Percentiles rank a stretch among this genome's conserved stretches.
Evolutionary conservation across 2,329 filamentous ascomycete genomes (phyloP).

Genomic region (Metarhizium robertsii): DNA sequence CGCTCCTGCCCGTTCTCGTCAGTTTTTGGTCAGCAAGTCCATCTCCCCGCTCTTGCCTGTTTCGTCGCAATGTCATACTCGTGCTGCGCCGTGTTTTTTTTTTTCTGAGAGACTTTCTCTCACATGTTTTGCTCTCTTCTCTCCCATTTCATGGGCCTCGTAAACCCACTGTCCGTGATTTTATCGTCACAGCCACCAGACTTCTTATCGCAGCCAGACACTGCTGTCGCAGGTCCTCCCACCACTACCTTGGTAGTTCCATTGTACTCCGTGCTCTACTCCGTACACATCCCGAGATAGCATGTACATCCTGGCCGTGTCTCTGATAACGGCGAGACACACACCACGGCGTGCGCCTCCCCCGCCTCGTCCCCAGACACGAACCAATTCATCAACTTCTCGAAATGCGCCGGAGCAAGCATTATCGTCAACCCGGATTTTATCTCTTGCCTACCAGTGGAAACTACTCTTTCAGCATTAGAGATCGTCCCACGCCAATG

Average conservation of each 20-base stretch:
- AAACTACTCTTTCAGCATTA: too few relatives aligned
- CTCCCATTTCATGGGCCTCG: background rate
- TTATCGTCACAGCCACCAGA: constrained; percentile 3
- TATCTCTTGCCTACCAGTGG: too few relatives aligned
- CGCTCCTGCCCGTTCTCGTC: background rate
- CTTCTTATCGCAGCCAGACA: constrained; percentile 1
- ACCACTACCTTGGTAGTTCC: background rate
- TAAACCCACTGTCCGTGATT: constrained; percentile 1
- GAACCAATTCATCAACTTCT: background rate
- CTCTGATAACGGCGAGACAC: constrained; percentile 1
- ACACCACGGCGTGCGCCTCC: background rate
- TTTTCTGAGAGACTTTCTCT: background rate
- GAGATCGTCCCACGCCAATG: too few relatives aligned
- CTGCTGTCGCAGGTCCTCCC: background rate
- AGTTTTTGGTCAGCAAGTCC: background rate
- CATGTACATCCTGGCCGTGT: background rate
- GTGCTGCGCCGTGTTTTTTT: background rate
- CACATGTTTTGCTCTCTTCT: background rate
- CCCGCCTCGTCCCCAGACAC: background rate
- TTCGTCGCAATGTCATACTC: background rate
- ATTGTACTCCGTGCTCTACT: background rate
- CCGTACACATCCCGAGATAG: background rate
- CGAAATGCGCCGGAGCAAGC: background rate
- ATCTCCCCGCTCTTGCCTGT: constrained; percentile 1
- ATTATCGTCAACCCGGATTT: too few relatives aligned